These are phyloP conservation scores for Aspergillus hiratsukae DNA, from an alignment of 2,329 filamentous ascomycete species.

Conservation along the genomic window DNA sequence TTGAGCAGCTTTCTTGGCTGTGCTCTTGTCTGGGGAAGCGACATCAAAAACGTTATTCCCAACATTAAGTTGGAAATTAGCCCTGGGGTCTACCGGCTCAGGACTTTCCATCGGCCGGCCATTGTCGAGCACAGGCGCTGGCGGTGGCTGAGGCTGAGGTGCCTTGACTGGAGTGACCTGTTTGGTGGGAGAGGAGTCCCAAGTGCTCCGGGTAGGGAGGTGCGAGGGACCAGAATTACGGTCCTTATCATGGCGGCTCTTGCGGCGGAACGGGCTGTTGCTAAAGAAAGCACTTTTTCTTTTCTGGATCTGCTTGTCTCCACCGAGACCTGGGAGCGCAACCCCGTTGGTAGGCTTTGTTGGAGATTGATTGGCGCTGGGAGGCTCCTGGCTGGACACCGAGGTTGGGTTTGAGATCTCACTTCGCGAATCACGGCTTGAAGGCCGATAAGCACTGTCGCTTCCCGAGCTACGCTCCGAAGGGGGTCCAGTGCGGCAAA, in stretches of 20 bases:
- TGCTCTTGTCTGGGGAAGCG: slow-evolving; percentile 66
- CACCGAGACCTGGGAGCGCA: slow-evolving; percentile 43
- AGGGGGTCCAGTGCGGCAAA: slow-evolving; percentile 72
- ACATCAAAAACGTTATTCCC: slow-evolving; percentile 96
- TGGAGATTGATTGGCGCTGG: slow-evolving; percentile 69
- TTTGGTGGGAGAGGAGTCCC: slow-evolving; percentile 44
- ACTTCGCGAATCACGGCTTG: slow-evolving; percentile 82
- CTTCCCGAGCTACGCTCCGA: slow-evolving; percentile 66
- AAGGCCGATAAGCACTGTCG: slow-evolving; percentile 63
- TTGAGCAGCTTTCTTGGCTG: slow-evolving; percentile 38
- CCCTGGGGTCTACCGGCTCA: slow-evolving; percentile 84
- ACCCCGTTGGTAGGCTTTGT: slow-evolving; percentile 53
- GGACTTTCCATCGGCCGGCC: slow-evolving; percentile 56
- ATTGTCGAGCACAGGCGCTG: slow-evolving; percentile 10
- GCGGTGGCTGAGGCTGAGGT: slow-evolving; percentile 17
- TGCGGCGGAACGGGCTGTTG: slow-evolving; percentile 86
- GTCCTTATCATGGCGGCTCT: slow-evolving; percentile 75
- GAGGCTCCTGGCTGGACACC: slow-evolving; percentile 77
- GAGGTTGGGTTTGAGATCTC: slow-evolving; percentile 88
- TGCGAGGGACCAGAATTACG: slow-evolving; percentile 33
- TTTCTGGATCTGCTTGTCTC: slow-evolving; percentile 65
- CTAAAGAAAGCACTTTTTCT: slow-evolving; percentile 85
- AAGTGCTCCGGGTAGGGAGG: slow-evolving; percentile 49
- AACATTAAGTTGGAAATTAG: slow-evolving; percentile 87
- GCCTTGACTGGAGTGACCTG: slow-evolving; percentile 43